Percentiles rank a stretch among this genome's conserved stretches.
Evolutionary conservation across 345 rosid species (phyloP).

Genomic region (Psidium friedrichsthalianum): DNA sequence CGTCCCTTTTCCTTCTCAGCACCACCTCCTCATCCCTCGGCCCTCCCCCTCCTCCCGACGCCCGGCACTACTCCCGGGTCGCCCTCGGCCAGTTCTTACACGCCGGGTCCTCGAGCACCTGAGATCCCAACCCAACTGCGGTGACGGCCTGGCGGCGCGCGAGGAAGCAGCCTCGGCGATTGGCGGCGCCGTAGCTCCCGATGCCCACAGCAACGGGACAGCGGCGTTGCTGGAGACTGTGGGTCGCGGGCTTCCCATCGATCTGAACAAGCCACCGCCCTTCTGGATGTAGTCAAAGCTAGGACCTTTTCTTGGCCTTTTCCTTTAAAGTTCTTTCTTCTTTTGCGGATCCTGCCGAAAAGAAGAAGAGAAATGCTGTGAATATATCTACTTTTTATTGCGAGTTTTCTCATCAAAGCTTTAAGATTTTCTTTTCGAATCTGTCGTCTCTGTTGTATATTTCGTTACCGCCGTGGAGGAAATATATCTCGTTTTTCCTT

Average conservation of each 20-base stretch:
- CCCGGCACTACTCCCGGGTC: constrained; percentile 16
- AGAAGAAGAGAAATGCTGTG: not conserved
- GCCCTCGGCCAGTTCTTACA: constrained; percentile 48
- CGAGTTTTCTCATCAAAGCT: not conserved
- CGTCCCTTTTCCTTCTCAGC: not conserved
- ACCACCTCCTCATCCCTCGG: not conserved
- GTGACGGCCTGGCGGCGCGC: not conserved
- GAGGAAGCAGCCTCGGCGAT: not conserved
- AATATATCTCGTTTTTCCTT: no score
- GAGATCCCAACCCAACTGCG: constrained; percentile 1
- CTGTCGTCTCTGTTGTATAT: not conserved
- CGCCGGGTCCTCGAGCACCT: constrained; percentile 45
- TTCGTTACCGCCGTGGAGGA: no score
- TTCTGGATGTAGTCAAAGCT: constrained; percentile 43
- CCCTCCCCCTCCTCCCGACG: not conserved
- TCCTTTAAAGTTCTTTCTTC: not conserved
- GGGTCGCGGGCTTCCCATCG: constrained; percentile 63
- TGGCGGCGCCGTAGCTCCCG: not conserved
- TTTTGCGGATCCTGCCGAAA: not conserved
- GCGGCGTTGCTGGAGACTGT: not conserved
- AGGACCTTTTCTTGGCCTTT: not conserved
- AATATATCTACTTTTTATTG: not conserved
- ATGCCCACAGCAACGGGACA: not conserved
- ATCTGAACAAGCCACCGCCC: constrained; percentile 95
- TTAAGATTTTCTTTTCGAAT: not conserved